Evolutionary conservation across 2,329 filamentous ascomycete species (phyloP).

Genomic region (Neocucurbitaria cava): DNA sequence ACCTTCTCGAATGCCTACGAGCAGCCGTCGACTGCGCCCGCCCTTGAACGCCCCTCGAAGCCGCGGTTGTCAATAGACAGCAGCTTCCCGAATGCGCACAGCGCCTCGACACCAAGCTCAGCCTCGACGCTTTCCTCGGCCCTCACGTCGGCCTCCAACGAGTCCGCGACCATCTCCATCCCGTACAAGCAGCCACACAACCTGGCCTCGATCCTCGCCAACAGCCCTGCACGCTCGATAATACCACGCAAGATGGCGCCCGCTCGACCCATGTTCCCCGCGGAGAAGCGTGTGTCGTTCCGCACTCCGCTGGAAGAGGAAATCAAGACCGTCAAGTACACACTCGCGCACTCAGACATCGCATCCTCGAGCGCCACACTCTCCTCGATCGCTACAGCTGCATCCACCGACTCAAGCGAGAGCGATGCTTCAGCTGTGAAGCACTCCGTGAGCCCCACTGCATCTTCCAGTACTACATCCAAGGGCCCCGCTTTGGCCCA

Average conservation of each 20-base stretch:
- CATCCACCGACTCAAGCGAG: constrained; percentile 17
- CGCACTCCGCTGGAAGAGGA: constrained; percentile 64
- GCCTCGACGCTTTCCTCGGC: constrained; percentile 50
- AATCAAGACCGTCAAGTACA: constrained; percentile 63
- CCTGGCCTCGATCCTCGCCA: constrained; percentile 54
- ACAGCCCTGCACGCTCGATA: constrained; percentile 51
- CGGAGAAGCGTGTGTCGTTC: constrained; percentile 65
- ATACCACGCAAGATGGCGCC: constrained; percentile 51
- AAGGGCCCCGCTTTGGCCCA: constrained; percentile 23
- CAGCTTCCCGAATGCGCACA: constrained; percentile 27
- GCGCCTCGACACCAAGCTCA: constrained; percentile 42
- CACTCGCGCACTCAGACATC: constrained; percentile 63
- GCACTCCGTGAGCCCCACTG: constrained; percentile 16
- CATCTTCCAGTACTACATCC: constrained; percentile 14
- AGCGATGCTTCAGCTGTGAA: constrained; percentile 21
- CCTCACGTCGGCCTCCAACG: constrained; percentile 50
- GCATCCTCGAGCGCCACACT: constrained; percentile 49
- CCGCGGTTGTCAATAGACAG: constrained; percentile 45
- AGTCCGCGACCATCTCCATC: constrained; percentile 45
- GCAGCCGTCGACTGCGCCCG: constrained; percentile 40
- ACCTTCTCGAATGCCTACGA: constrained; percentile 68
- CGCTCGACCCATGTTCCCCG: constrained; percentile 58
- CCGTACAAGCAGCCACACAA: constrained; percentile 58
- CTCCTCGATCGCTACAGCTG: constrained; percentile 28
- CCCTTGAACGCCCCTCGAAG: constrained; percentile 34